Base-by-base conservation (phyloP, 306 rosid genomes). In the Citrullus colocynthis region DNA sequence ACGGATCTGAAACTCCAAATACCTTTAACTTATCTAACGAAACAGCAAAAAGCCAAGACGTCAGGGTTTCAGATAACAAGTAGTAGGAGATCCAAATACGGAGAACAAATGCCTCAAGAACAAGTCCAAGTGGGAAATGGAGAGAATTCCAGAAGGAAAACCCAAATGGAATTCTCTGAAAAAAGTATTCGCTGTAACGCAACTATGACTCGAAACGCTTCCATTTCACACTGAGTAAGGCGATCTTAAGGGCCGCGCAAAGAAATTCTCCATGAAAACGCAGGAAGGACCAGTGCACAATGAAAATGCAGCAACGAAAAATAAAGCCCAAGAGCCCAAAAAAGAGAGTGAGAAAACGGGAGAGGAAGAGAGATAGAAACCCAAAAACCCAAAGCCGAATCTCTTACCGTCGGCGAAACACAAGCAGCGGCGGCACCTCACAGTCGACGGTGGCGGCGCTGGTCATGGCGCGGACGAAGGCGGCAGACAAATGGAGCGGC, bases 201-300 rank as follows among this genome's bases (percentile, higher is more conserved):
- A 59, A 86, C 89, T 81, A 89, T 93, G 98, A 88, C 98, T 93
- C 95, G 79, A 93, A 77, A 88, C 90, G 91, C 95, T 93, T 91
- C 86, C 98, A 89, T 80, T 39, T 82, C n/a, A 63, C 71, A 7
- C 15, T 13, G 36, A 32, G 14, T 90, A 91, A 93, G 96, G 96
- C 98, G 90, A 93, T 88, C 98, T 91, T 88, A 91, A 89, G 96
- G 95, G 98, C 93, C 44, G 83, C 88, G 93, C 98, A 8, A 4
- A 11, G 3, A 56, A 7, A 65, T 36, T 65, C 51, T 3, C 11
- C 1, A 36, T 18, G 3, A 9, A 41, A 66, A 8, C 14, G 7
- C 10, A 6, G 42, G 18, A 37, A 36, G 2, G 1, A 34, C 2
- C 7, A 16, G 2, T 8, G 28, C 12, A 34, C 1, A 66, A 1